phyloP scores from a whole-genome alignment of 371 early-diverging fungal genomes.

The Rhizopus delemar region DNA sequence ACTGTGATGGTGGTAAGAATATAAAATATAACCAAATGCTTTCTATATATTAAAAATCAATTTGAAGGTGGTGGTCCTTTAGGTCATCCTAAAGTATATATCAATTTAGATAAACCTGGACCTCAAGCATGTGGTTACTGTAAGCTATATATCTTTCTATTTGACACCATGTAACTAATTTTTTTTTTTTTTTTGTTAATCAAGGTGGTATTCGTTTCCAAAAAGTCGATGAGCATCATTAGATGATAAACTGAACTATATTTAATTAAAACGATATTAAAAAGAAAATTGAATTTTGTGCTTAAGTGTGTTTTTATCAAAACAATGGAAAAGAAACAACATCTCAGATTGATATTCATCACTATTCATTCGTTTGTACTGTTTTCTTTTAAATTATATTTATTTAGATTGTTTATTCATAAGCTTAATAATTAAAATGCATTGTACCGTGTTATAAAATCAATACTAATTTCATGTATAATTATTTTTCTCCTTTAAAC shows the following conservation, averaged over 20 bases:
- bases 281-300: too few species aligned
- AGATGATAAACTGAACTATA: conserved; percentile 23
- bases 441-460: too few species aligned
- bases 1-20: conserved; percentile 85
- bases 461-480: too few species aligned
- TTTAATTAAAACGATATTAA: neutral
- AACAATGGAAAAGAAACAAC: too few species aligned
- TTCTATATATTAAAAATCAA: neutral
- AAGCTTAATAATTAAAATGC: too few species aligned
- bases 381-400: too few species aligned
- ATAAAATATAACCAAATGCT: conserved; percentile 1
- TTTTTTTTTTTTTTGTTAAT: conserved; percentile 8
- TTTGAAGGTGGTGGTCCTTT: conserved; percentile 82
- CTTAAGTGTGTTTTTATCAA: too few species aligned
- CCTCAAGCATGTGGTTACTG: conserved; percentile 80
- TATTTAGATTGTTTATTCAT: too few species aligned
- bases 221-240: conserved; percentile 61
- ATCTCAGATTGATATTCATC: too few species aligned
- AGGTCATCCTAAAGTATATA: conserved; percentile 93
- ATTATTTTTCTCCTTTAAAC: too few species aligned
- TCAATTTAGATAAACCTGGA: conserved; percentile 83
- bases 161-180: neutral
- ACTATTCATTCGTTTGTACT: too few species aligned
- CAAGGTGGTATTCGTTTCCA: conserved; percentile 78
- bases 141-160: conserved; percentile 49